Evolutionary conservation across 441 rosid genomes (phyloP).

Genomic region (Pelargonium hybrid): DNA sequence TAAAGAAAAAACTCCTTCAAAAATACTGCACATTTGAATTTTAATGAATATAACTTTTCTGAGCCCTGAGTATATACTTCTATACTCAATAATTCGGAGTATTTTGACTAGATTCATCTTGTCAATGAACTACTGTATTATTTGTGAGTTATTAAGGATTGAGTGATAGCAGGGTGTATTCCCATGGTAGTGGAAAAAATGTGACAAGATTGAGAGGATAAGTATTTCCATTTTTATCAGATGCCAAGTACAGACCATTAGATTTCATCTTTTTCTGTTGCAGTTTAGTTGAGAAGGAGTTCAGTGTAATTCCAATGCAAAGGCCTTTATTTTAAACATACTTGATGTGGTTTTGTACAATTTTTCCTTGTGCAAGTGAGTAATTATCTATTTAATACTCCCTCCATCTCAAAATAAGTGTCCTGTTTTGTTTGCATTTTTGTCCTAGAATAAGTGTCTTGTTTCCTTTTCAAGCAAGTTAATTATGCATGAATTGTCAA

Average conservation of each 20-base stretch:
- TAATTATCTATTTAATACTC: neutral
- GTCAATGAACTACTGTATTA: neutral
- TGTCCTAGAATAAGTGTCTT: too few species aligned
- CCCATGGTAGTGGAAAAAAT: neutral
- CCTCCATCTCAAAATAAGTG: too few species aligned
- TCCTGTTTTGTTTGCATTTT: too few species aligned
- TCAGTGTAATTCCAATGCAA: neutral
- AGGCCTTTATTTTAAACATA: neutral
- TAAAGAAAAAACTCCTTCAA: neutral
- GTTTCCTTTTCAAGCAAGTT: too few species aligned
- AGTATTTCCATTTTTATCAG: neutral
- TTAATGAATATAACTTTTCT: neutral
- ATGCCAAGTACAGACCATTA: neutral
- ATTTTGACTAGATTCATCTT: neutral
- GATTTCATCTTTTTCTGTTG: neutral
- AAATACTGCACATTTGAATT: neutral
- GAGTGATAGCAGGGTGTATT: neutral
- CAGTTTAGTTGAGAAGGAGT: neutral
- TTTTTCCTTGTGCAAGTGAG: neutral
- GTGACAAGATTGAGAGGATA: neutral
- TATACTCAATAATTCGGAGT: too few species aligned
- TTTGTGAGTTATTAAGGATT: neutral
- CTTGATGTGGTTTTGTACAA: neutral
- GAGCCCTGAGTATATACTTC: too few species aligned
- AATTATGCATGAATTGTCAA: too few species aligned